Conservation (phyloP, 139 green algal genomes). For the Zygnema circumcarinatum region DNA sequence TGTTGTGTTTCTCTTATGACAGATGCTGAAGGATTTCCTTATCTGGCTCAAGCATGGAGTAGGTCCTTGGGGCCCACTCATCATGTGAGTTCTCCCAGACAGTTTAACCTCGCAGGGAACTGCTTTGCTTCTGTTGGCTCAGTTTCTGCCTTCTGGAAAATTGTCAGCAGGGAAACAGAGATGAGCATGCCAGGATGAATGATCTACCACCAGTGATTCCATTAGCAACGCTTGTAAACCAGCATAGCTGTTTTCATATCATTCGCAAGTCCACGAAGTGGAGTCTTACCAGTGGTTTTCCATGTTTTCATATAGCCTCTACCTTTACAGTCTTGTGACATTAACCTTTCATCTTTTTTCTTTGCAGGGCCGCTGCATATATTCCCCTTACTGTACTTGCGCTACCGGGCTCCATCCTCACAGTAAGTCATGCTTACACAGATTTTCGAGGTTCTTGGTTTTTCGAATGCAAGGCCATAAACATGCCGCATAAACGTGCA, state of each 20-base stretch:
- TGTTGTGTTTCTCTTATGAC: not conserved
- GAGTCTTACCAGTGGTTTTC: no score
- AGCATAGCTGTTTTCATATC: not conserved
- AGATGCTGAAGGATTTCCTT: constrained; percentile 38
- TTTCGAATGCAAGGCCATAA: not conserved
- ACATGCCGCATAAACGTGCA: not conserved
- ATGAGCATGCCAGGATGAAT: not conserved
- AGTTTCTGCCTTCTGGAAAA: not conserved
- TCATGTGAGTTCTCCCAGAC: constrained; percentile 26
- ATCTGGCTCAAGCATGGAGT: constrained; percentile 50
- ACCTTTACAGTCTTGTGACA: not conserved
- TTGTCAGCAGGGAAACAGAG: not conserved
- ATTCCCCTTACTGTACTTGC: constrained; percentile 45
- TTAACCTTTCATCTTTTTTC: not conserved
- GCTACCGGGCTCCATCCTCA: constrained; percentile 49
- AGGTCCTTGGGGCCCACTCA: constrained; percentile 42
- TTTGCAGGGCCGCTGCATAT: constrained; percentile 39
- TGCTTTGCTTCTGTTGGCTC: not conserved
- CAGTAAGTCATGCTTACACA: no score
- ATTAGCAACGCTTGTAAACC: not conserved
- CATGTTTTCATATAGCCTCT: not conserved
- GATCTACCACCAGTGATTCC: not conserved
- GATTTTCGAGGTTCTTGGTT: no score
- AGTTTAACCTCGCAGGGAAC: not conserved
- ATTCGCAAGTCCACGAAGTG: no score